Evolutionary conservation across 1,139 yeast genomes (phyloP).

Genomic region (Diutina ranongensis): DNA sequence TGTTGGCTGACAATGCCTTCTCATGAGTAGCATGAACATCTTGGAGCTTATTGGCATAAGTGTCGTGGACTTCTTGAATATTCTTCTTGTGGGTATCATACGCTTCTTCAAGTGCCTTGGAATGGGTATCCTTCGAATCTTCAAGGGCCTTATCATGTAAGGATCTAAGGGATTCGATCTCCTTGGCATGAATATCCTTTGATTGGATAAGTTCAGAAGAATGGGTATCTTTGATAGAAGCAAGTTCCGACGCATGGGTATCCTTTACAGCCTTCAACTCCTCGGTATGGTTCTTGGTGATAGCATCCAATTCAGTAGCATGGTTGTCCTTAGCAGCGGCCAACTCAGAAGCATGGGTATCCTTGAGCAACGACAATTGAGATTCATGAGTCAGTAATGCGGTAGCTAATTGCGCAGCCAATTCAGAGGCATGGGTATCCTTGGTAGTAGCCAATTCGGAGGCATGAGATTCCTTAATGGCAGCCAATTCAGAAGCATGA

Average conservation of each 20-base stretch:
- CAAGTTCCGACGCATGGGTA: background rate
- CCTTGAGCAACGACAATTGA: background rate
- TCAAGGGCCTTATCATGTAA: background rate
- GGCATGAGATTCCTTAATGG: background rate
- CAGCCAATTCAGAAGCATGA: background rate
- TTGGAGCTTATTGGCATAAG: no score
- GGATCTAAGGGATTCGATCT: background rate
- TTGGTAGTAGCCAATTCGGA: background rate
- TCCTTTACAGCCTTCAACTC: background rate
- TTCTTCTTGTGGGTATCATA: no score
- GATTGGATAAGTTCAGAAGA: background rate
- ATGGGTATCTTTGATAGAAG: background rate
- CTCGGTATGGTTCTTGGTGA: background rate
- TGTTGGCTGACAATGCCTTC: no score
- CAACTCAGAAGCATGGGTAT: background rate
- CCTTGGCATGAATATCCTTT: background rate
- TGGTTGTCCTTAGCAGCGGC: background rate
- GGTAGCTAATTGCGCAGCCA: background rate
- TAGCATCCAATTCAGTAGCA: background rate
- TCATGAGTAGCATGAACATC: background rate
- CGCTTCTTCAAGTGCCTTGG: background rate
- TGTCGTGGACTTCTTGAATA: no score
- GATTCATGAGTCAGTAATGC: background rate
- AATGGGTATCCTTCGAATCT: background rate
- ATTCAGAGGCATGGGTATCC: background rate